These are phyloP conservation scores for Ehretia macrophylla DNA, from an alignment of 257 asterid genomes.

Conservation along the genomic window DNA sequence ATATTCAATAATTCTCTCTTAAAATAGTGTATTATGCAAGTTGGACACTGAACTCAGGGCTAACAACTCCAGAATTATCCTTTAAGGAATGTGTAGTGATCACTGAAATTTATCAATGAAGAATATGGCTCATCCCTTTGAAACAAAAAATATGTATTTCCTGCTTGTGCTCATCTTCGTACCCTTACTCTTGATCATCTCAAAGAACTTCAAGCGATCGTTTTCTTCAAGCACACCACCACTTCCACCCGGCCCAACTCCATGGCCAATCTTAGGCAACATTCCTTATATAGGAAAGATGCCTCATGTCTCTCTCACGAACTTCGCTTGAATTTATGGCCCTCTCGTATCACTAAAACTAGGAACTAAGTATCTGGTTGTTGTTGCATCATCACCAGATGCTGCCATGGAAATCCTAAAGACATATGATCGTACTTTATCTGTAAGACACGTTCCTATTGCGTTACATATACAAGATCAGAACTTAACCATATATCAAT, in stretches of 20 bases:
- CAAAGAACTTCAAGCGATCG: constrained; percentile 10
- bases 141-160: neutral
- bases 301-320: constrained; percentile 24
- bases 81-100: no score
- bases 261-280: constrained; percentile 41
- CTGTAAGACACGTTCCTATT: constrained; percentile 29
- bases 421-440: constrained; percentile 23
- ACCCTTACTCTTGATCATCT: constrained; percentile 10
- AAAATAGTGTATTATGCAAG: no score
- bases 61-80: no score
- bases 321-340: constrained; percentile 30
- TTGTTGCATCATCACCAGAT: constrained; percentile 38
- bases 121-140: neutral
- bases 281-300: constrained; percentile 20
- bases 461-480: constrained; percentile 9
- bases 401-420: constrained; percentile 34
- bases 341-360: constrained; percentile 33
- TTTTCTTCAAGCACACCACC: constrained; percentile 12
- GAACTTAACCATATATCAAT: constrained; percentile 23
- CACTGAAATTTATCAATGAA: neutral
- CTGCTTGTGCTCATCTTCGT: constrained; percentile 3
- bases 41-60: no score
- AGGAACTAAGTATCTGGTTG: constrained; percentile 25
- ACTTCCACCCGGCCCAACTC: constrained; percentile 51
- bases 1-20: no score